Evolutionary conservation across 2,329 filamentous ascomycete genomes (phyloP), one percentile per base, ranked within the genome.

Genomic region (Aspergillus fijiensis): DNA sequence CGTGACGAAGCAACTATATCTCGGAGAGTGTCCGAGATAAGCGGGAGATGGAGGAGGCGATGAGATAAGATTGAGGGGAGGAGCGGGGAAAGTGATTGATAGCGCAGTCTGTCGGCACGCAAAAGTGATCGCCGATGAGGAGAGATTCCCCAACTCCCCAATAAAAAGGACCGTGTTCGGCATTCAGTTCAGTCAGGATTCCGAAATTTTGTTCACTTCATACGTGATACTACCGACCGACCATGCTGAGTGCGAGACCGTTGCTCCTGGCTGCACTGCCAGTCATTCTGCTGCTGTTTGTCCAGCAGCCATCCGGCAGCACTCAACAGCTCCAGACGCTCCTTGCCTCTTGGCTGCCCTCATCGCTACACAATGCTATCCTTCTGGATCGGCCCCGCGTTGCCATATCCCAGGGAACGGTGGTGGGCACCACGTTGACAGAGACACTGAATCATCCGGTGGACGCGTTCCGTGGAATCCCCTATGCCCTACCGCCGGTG

Each of bases 381-480:
- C 52, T 55, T 3, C 27, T 14, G 3, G 14, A 48, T 27, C 59
- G 61, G 6, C 63, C 63, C 21, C 59, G 60, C 7, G 51, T 63
- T 27, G 51, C 29, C 4, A 61, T 75, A 25, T 52, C 60, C 4
- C 74, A 75, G 56, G 74, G 74, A 3, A 71, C 63, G 2, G 57
- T 75, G 5, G 53, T 75, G 6, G 74, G 74, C 16, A 70, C 61
- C 4, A 66, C 61, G 10, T 52, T 72, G 14, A 56, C 63, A 6
- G 62, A 69, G 6, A 60, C 59, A n/a, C 62, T 73, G 57, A 65
- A 65, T 2, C 60, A 67, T n/a, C 57, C 67, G 1, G 59, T 76
- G 4, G 73, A 77, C 31, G 72, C 72, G 5, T 85, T 84, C 63
- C 70, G 80, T 0, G 54, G 60, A 2, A 55, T 62, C 39, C 60